These are phyloP conservation scores for Nemania diffusa DNA, from an alignment of 2,329 filamentous ascomycete genomes.

Conservation along the genomic window DNA sequence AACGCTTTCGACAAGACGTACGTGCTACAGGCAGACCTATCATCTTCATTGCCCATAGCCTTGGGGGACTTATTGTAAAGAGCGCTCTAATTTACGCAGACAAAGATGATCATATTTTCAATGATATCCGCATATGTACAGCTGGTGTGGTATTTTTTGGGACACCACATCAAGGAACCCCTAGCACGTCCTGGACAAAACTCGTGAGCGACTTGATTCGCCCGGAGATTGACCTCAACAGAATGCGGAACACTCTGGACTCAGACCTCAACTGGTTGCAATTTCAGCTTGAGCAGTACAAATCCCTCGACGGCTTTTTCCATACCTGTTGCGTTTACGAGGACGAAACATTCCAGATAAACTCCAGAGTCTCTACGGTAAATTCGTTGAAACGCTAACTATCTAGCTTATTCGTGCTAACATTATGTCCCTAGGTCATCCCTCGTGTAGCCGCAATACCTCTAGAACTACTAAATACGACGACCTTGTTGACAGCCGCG, in stretches of 20 bases:
- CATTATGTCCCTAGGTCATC: not conserved
- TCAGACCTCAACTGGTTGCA: conserved; percentile 6
- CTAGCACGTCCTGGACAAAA: not conserved
- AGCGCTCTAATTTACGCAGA: conserved; percentile 3
- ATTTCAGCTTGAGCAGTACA: conserved; percentile 8
- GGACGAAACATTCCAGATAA: not conserved
- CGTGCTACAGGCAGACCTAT: not conserved
- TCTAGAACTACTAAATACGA: not conserved
- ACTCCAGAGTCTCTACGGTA: not conserved
- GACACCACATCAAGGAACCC: conserved; percentile 12
- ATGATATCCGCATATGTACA: not conserved
- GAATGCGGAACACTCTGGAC: conserved; percentile 1
- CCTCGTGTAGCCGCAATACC: not conserved
- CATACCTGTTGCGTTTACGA: not conserved
- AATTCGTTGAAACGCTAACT: not conserved
- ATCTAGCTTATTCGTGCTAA: not conserved
- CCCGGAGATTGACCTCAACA: not conserved
- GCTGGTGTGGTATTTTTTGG: conserved; percentile 7
- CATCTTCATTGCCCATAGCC: conserved; percentile 7
- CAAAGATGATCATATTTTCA: not conserved
- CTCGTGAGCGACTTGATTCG: not conserved
- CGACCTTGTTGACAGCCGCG: not conserved
- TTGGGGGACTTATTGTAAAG: conserved; percentile 5
- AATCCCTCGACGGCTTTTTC: not conserved
- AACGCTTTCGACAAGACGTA: not conserved